Percentiles rank a stretch among this genome's conserved stretches.
Conservation (phyloP, 1,284 basidiomycete species). For the Microbotryum lychnidis-dioicae region DNA sequence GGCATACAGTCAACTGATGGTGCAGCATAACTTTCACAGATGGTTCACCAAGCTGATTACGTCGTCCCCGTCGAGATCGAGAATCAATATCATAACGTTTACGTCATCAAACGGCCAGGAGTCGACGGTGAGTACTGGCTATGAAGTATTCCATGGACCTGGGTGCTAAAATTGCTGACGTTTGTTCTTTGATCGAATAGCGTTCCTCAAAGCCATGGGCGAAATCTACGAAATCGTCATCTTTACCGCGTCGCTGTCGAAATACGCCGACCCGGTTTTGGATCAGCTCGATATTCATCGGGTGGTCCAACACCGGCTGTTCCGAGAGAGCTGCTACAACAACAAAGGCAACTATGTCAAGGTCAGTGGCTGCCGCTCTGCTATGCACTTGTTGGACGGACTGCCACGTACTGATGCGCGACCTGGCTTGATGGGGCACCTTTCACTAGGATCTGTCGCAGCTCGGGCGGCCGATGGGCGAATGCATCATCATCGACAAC, state of each 20-base stretch:
- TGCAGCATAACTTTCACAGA: slow-evolving; percentile 46
- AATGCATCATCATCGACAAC: slow-evolving; percentile 97
- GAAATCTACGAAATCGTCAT: slow-evolving; percentile 97
- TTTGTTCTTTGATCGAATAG: slow-evolving; percentile 1
- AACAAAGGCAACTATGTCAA: slow-evolving; percentile 99
- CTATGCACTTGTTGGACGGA: background rate
- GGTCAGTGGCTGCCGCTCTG: slow-evolving; percentile 45
- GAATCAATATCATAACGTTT: slow-evolving; percentile 94
- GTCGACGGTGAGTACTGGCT: slow-evolving; percentile 56
- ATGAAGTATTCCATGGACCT: background rate
- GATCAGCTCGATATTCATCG: slow-evolving; percentile 91
- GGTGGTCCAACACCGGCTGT: slow-evolving; percentile 89
- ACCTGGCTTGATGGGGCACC: background rate
- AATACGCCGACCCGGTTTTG: slow-evolving; percentile 97
- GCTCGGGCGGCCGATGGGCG: slow-evolving; percentile 80
- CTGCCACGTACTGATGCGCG: background rate
- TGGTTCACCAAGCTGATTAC: slow-evolving; percentile 91
- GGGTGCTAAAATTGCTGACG: background rate
- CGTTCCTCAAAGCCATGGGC: slow-evolving; percentile 94
- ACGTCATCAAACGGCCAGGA: slow-evolving; percentile 96
- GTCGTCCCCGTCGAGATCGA: slow-evolving; percentile 99
- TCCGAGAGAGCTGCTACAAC: slow-evolving; percentile 98
- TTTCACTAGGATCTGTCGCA: slow-evolving; percentile 79
- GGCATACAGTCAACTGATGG: too few relatives aligned
- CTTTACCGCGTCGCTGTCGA: slow-evolving; percentile 94